A percentile compares a stretch with the other conserved stretches of the same genome.
These are phyloP conservation scores for Sequoiadendron giganteum DNA, from an alignment of 75 land plant species.

Conservation along the genomic window DNA sequence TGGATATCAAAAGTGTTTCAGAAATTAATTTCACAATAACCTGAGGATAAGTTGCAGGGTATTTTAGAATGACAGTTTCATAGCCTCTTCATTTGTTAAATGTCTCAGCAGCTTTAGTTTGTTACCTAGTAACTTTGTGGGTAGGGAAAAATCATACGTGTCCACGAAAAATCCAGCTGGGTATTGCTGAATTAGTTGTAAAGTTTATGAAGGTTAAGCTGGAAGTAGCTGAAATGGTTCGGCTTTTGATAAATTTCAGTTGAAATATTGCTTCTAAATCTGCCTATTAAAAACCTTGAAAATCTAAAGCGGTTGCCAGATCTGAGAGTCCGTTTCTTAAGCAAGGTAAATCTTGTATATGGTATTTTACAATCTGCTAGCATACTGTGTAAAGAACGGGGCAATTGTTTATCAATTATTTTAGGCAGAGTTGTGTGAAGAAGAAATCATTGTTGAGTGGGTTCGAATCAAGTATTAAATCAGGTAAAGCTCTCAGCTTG, in stretches of 20 bases:
- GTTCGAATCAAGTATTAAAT: neutral
- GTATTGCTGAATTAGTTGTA: neutral
- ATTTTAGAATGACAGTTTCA: neutral
- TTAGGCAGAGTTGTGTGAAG: neutral
- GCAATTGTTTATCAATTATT: neutral
- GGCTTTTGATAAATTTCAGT: neutral
- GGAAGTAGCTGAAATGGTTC: neutral
- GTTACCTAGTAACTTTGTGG: neutral
- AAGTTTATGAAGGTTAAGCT: neutral
- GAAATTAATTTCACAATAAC: too few relatives aligned
- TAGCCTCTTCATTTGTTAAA: neutral
- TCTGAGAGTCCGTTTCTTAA: neutral
- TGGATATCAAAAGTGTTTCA: too few relatives aligned
- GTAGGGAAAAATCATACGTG: neutral
- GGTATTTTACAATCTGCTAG: neutral
- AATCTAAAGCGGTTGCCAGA: neutral
- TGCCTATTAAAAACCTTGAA: neutral
- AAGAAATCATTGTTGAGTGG: neutral
- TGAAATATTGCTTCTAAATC: neutral
- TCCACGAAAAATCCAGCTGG: neutral
- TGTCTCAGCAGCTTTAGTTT: neutral
- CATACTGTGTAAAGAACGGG: neutral
- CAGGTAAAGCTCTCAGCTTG: neutral
- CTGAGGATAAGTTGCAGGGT: neutral
- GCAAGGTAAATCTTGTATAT: neutral